phyloP scores from a whole-genome alignment of 495 filamentous ascomycete species.

The Terfezia claveryi region DNA sequence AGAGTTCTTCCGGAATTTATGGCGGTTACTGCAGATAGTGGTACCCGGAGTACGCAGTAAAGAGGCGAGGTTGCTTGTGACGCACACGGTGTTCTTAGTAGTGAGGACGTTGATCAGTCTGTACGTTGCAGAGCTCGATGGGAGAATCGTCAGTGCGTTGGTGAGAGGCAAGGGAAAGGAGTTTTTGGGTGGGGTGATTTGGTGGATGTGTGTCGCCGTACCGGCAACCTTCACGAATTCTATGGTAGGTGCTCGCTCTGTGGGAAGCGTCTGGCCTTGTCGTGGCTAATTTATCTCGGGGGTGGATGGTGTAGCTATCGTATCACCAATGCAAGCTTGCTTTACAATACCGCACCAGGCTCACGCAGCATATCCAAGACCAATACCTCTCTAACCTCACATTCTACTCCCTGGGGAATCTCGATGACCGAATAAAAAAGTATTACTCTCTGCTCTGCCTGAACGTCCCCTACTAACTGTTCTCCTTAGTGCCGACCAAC shows the following conservation, averaged over 20 bases:
- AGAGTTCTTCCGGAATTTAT: constrained; percentile 78
- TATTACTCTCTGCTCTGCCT: neutral
- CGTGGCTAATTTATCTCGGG: neutral
- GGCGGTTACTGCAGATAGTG: constrained; percentile 61
- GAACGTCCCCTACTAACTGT: neutral
- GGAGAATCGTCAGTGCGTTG: constrained; percentile 68
- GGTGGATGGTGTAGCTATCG: constrained; percentile 38
- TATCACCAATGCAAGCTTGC: constrained; percentile 94
- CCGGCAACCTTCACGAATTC: constrained; percentile 97
- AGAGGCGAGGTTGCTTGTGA: constrained; percentile 63
- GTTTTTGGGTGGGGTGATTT: constrained; percentile 70
- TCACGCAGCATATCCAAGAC: constrained; percentile 82
- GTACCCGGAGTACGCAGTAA: constrained; percentile 77
- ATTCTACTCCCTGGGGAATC: constrained; percentile 83
- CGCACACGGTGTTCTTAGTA: constrained; percentile 65
- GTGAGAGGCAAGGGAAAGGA: constrained; percentile 80
- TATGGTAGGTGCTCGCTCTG: constrained; percentile 41
- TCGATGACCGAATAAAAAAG: constrained; percentile 96
- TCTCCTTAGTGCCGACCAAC: constrained; percentile 46
- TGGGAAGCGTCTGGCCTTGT: neutral
- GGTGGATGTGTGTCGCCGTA: constrained; percentile 98
- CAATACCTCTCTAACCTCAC: constrained; percentile 91
- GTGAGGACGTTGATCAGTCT: constrained; percentile 74
- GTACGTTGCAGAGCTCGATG: constrained; percentile 91
- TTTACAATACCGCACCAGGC: constrained; percentile 69